These are phyloP conservation scores for Pythium grandisporangium DNA, from an alignment of 352 stramenopile genomes.

Conservation along the genomic window DNA sequence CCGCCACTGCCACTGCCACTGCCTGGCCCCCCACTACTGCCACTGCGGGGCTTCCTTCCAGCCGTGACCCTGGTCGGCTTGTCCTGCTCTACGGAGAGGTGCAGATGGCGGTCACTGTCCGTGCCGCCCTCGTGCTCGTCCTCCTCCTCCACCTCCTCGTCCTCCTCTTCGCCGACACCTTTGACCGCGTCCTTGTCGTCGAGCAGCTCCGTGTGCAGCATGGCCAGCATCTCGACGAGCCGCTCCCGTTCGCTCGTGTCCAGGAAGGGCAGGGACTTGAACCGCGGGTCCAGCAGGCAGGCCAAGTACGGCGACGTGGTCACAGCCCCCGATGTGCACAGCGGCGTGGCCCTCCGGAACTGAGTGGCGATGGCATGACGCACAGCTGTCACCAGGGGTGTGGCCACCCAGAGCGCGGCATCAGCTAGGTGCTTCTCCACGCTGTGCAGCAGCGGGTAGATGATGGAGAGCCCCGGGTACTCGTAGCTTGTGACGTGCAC, in stretches of 20 bases:
- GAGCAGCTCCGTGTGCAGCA: constrained; percentile 33
- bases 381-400: constrained; percentile 47
- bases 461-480: constrained; percentile 64
- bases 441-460: constrained; percentile 57
- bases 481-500: constrained; percentile 54
- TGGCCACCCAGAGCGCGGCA: constrained; percentile 49
- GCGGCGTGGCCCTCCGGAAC: constrained; percentile 24
- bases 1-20: background rate
- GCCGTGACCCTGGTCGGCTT: constrained; percentile 17
- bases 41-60: no score
- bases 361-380: constrained; percentile 43
- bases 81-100: constrained; percentile 5
- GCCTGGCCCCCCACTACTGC: background rate
- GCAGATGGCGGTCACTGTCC: constrained; percentile 1
- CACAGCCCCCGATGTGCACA: constrained; percentile 37
- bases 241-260: constrained; percentile 35
- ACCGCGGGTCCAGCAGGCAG: constrained; percentile 60
- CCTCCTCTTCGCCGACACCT: constrained; percentile 18
- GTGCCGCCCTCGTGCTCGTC: constrained; percentile 15
- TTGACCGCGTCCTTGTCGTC: constrained; percentile 17
- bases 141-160: constrained; percentile 18
- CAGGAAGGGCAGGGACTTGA: constrained; percentile 67
- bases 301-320: constrained; percentile 47
- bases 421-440: constrained; percentile 63
- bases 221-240: constrained; percentile 38